These are phyloP conservation scores for Diutina siamensis DNA, from an alignment of 1,139 yeast species.

Conservation along the genomic window DNA sequence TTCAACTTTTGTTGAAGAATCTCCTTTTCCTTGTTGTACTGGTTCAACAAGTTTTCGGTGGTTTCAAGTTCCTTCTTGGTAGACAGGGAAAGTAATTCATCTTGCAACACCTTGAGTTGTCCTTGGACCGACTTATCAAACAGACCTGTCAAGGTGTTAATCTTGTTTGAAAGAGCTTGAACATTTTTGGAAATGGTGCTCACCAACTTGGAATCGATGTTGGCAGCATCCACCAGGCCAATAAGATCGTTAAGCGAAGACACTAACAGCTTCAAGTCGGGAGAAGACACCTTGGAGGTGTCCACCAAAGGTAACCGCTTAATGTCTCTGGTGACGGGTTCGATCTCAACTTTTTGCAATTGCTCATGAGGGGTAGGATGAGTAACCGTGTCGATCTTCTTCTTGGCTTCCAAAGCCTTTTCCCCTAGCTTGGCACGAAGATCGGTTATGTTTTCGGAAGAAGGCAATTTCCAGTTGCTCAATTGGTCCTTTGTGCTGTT, in stretches of 20 bases:
- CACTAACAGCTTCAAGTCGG: constrained; percentile 35
- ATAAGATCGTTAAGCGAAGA: constrained; percentile 43
- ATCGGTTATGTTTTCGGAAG: constrained; percentile 23
- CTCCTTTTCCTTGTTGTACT: constrained; percentile 42
- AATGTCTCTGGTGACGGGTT: constrained; percentile 20
- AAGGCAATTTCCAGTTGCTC: constrained; percentile 17
- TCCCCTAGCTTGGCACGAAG: constrained; percentile 24
- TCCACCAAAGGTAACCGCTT: constrained; percentile 27
- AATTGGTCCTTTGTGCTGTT: constrained; percentile 14
- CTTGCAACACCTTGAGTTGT: constrained; percentile 29
- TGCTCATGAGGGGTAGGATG: constrained; percentile 33
- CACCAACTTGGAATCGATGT: constrained; percentile 21
- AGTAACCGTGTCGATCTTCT: constrained; percentile 14
- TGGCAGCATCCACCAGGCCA: constrained; percentile 32
- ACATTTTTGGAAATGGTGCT: constrained; percentile 23
- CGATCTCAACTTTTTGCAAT: constrained; percentile 31
- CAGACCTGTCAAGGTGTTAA: constrained; percentile 23
- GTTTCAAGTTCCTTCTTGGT: constrained; percentile 43
- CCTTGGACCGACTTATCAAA: constrained; percentile 31
- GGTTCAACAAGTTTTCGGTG: constrained; percentile 36
- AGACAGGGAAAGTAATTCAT: constrained; percentile 45
- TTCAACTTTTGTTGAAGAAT: constrained; percentile 55
- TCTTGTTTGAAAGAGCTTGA: constrained; percentile 20
- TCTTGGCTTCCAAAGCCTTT: constrained; percentile 25
- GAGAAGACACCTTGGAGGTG: constrained; percentile 24